These are phyloP conservation scores for Botryosphaeria dothidea DNA, from an alignment of 2,329 filamentous ascomycete species.

Conservation along the genomic window DNA sequence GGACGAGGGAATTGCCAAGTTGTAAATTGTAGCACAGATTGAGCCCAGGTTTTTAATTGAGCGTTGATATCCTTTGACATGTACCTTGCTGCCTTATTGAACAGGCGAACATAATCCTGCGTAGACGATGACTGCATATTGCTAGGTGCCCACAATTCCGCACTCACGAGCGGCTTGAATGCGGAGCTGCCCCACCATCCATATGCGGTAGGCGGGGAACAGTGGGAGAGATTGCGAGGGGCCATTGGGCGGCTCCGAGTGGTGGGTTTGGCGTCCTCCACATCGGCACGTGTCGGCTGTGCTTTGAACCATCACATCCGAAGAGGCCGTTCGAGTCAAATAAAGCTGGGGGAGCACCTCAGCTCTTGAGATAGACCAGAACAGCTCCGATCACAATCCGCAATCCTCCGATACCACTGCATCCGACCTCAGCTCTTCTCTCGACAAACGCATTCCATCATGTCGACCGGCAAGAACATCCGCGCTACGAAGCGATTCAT, in stretches of 20 bases:
- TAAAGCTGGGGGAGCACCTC: neutral
- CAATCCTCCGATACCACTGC: neutral
- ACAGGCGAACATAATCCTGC: too few species aligned
- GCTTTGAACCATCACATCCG: neutral
- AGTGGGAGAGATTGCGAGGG: neutral
- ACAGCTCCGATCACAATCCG: neutral
- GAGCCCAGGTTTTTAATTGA: neutral
- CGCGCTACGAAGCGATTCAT: constrained; percentile 32
- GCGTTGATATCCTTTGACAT: neutral
- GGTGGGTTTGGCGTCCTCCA: constrained; percentile 7
- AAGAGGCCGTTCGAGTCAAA: neutral
- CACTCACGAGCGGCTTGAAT: neutral
- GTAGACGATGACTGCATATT: too few species aligned
- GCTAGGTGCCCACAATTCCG: neutral
- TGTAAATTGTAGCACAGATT: constrained; percentile 20
- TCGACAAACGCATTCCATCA: neutral
- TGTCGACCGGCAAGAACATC: constrained; percentile 6
- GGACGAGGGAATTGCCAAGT: constrained; percentile 25
- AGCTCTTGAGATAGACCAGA: neutral
- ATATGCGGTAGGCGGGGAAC: neutral
- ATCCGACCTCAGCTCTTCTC: neutral
- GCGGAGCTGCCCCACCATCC: constrained; percentile 6
- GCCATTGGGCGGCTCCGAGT: neutral
- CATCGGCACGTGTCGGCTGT: constrained; percentile 10
- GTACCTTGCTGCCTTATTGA: neutral